phyloP scores from a whole-genome alignment of 148 eudicot genomes.

The Chenopodium suecicum region DNA sequence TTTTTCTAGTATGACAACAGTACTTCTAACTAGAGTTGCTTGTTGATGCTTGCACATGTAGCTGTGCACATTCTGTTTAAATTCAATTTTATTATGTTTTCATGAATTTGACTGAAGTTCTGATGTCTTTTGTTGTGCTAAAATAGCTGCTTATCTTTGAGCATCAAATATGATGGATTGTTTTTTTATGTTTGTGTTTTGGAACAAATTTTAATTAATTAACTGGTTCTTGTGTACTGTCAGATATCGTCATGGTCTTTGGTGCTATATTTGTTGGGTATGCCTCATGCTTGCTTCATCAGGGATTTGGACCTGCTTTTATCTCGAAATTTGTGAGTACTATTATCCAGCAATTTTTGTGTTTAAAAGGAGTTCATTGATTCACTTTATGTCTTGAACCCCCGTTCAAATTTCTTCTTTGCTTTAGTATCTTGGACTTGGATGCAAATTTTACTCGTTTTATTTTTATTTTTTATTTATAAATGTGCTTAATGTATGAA shows the following conservation, averaged over 20 bases:
- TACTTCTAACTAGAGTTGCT: background rate
- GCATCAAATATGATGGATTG: background rate
- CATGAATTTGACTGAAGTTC: background rate
- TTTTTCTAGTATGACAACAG: background rate
- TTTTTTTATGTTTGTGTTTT: background rate
- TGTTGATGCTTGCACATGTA: background rate
- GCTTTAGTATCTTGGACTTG: background rate
- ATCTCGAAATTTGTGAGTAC: constrained; percentile 46
- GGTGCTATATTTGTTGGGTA: constrained; percentile 78
- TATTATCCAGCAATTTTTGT: background rate
- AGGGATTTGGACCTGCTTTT: constrained; percentile 65
- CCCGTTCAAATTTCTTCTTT: background rate
- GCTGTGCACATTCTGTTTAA: too few relatives aligned
- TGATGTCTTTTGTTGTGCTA: background rate
- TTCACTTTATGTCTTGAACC: background rate
- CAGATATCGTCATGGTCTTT: constrained; percentile 58
- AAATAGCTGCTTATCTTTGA: background rate
- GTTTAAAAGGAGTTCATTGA: background rate
- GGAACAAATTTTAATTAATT: constrained; percentile 9
- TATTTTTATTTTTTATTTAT: background rate
- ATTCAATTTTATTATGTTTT: background rate
- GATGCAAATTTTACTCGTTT: background rate
- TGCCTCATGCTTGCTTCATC: constrained; percentile 70
- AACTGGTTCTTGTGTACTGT: constrained; percentile 22
- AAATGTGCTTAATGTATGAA: background rate